phyloP scores from a whole-genome alignment of 2,329 filamentous ascomycete genomes.

The Helotiales sp. region DNA sequence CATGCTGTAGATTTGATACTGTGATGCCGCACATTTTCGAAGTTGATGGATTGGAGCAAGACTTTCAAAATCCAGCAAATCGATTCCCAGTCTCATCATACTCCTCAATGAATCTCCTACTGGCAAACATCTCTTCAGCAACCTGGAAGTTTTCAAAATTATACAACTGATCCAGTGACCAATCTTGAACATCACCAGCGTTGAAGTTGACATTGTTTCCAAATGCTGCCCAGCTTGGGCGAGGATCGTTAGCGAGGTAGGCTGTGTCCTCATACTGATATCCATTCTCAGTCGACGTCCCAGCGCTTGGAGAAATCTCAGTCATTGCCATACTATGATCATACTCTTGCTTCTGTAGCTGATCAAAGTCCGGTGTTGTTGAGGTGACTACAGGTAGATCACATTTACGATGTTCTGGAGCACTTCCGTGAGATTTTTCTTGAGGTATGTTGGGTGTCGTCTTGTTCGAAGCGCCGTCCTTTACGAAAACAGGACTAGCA shows the following conservation, averaged over 20 bases:
- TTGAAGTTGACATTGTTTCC: constrained; percentile 23
- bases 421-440: background rate
- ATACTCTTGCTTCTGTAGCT: constrained; percentile 2
- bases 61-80: constrained; percentile 24
- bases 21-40: background rate
- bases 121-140: constrained; percentile 18
- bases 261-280: constrained; percentile 20
- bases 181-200: constrained; percentile 26
- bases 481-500: constrained; percentile 27
- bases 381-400: background rate
- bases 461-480: constrained; percentile 19
- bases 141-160: constrained; percentile 27
- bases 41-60: background rate
- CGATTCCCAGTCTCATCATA: constrained; percentile 30
- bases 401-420: background rate
- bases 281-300: constrained; percentile 20
- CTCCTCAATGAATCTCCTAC: constrained; percentile 24
- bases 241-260: constrained; percentile 1
- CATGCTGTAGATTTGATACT: background rate
- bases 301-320: constrained; percentile 25
- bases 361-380: background rate
- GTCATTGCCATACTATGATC: constrained; percentile 3
- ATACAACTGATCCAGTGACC: constrained; percentile 28
- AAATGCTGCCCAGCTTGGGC: constrained; percentile 23
- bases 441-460: constrained; percentile 17